These are phyloP conservation scores for Candida silvatica DNA, from an alignment of 805 yeast species.

Conservation along the genomic window DNA sequence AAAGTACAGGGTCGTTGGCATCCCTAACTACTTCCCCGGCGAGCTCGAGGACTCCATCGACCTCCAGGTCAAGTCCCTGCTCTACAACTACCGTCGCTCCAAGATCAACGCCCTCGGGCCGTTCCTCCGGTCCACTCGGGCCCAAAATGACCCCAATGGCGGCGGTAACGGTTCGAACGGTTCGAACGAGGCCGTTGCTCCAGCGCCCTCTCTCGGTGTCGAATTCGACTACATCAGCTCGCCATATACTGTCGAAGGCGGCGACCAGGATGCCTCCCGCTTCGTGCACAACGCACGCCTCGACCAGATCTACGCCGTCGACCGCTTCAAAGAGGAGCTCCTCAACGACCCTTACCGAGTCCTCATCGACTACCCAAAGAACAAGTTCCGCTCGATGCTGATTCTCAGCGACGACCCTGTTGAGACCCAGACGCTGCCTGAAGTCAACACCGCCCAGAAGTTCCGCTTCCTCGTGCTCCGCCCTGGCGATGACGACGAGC, in stretches of 20 bases:
- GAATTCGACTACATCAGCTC: conserved; percentile 11
- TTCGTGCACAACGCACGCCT: conserved; percentile 28
- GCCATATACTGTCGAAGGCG: conserved; percentile 5
- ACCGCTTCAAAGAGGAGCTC: conserved; percentile 32
- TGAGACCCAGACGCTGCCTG: conserved; percentile 24
- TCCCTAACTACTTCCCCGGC: conserved; percentile 41
- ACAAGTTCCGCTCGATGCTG: conserved; percentile 55
- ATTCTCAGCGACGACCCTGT: conserved; percentile 43
- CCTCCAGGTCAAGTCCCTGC: conserved; percentile 49
- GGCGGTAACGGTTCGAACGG: no score
- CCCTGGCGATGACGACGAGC: conserved; percentile 33
- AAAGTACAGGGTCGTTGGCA: conserved; percentile 25
- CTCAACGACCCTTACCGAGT: conserved; percentile 56
- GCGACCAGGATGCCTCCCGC: conserved; percentile 2
- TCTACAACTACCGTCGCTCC: conserved; percentile 39
- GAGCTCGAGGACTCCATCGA: conserved; percentile 49
- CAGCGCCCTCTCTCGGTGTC: conserved; percentile 18
- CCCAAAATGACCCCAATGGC: no score
- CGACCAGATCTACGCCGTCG: conserved; percentile 46
- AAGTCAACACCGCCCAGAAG: conserved; percentile 13
- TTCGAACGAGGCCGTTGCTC: background rate
- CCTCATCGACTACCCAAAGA: conserved; percentile 56
- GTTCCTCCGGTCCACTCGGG: conserved; percentile 26
- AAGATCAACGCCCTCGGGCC: conserved; percentile 15
- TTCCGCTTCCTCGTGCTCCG: conserved; percentile 30